Evolutionary conservation across 2,329 filamentous ascomycete species (phyloP).

Genomic region (Graphilbum fragrans): DNA sequence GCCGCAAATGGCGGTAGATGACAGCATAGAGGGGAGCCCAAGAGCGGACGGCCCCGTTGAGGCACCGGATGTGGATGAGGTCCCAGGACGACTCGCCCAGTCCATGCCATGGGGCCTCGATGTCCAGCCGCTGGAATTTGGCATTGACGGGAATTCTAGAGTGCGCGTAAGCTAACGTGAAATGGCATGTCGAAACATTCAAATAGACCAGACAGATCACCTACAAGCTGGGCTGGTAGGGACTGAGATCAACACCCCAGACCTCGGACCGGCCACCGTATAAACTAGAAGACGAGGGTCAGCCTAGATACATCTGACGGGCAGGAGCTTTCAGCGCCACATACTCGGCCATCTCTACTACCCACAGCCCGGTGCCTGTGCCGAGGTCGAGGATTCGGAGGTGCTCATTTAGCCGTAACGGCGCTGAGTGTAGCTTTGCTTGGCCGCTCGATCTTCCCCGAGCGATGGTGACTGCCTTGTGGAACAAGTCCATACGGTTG

Average conservation of each 20-base stretch:
- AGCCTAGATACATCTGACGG: neutral
- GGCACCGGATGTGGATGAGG: conserved; percentile 70
- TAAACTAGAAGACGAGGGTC: neutral
- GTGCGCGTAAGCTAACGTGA: too few relatives aligned
- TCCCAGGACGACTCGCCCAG: conserved; percentile 52
- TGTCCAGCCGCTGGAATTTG: conserved; percentile 59
- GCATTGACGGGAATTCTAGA: conserved; percentile 62
- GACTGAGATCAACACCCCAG: conserved; percentile 5
- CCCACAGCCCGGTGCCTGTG: conserved; percentile 86
- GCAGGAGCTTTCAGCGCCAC: conserved; percentile 20
- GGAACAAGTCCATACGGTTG: conserved; percentile 70
- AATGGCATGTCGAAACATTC: too few relatives aligned
- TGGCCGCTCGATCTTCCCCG: conserved; percentile 28
- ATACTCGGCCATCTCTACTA: conserved; percentile 72
- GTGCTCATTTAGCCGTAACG: conserved; percentile 15
- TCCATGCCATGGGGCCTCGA: conserved; percentile 60
- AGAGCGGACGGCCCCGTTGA: conserved; percentile 63
- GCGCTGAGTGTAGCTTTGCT: conserved; percentile 20
- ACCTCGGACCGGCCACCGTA: conserved; percentile 5
- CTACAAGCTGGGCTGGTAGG: conserved; percentile 6
- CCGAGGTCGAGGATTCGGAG: conserved; percentile 52
- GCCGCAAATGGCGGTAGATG: conserved; percentile 55
- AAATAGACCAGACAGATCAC: neutral
- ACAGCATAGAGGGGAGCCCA: conserved; percentile 68
- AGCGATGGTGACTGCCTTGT: conserved; percentile 61